Base-by-base conservation (phyloP, 768 basidiomycete genomes). In the Macrolepiota fuliginosa region DNA sequence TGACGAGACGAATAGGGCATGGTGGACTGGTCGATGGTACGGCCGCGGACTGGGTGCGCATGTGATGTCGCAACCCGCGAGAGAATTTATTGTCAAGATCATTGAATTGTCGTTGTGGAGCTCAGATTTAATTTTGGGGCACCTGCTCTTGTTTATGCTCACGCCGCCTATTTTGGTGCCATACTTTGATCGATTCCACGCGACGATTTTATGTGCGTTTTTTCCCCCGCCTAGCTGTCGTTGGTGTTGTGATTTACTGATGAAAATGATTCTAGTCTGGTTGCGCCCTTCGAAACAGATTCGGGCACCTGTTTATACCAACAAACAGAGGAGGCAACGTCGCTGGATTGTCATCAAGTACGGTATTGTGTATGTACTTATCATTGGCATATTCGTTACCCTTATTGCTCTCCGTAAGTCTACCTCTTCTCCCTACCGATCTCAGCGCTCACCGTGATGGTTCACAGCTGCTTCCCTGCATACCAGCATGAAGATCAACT, bases 21-120 rank as follows among this genome's bases (percentile, higher is more conserved):
- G 96, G 96, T 99, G 97, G 97, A 96, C 96, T 35, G 96, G 95
- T 51, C 82, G 88, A 71, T 98, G 97, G 97, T 96, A 95, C 73
- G 96, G 96, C 46, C 89, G 95, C 54, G 94, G 94, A 3, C 83
- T 99, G 25, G 96, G 96, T 46, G 70, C 85, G 4, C 89, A 94
- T 72, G 94, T 90, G 46, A 92, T 96, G 87, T 95, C 94, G n/a
- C 97, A 98, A 72, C 96, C 96, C 55, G 94, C 91, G 29, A 90
- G 97, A 71, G 97, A 98, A 79, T 98, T 94, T 68, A 77, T 98
- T 65, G 96, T 98, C 78, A 99, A 99, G 83, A 91, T 95, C 64
- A 93, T 98, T 67, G 97, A 98, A 76, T 79, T 98, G 73, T 92
- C 92, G 47, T 73, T 98, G 22, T 98, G 96, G 91, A 91, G 92